Evolutionary conservation across 1,139 yeast species (phyloP).

Genomic region (Suhomyces yuchorum): DNA sequence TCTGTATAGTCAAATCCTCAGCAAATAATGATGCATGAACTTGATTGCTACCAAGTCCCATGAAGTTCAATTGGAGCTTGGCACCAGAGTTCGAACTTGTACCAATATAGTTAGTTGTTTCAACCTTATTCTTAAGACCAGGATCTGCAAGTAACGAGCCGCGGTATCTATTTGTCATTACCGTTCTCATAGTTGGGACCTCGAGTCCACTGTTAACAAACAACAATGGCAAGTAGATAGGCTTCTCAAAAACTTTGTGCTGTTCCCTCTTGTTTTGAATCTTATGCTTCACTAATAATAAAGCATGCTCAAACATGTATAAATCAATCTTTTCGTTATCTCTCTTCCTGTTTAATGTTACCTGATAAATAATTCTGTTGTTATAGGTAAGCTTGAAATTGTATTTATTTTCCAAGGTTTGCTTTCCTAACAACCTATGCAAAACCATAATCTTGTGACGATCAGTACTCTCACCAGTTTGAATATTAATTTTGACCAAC

Average conservation of each 20-base stretch:
- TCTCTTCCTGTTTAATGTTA: constrained; percentile 64
- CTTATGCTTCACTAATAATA: constrained; percentile 83
- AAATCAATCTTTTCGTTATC: constrained; percentile 81
- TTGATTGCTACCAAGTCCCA: constrained; percentile 48
- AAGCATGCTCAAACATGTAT: constrained; percentile 84
- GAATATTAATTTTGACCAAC: constrained; percentile 78
- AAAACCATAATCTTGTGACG: constrained; percentile 86
- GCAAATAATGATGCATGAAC: constrained; percentile 50
- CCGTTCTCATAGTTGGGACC: constrained; percentile 61
- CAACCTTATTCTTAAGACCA: constrained; percentile 33
- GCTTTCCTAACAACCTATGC: constrained; percentile 79
- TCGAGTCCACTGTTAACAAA: constrained; percentile 79
- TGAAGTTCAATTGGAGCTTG: constrained; percentile 49
- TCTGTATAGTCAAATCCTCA: constrained; percentile 63
- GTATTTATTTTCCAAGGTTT: constrained; percentile 62
- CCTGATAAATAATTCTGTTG: constrained; percentile 79
- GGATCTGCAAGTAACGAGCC: constrained; percentile 46
- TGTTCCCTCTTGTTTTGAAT: constrained; percentile 88
- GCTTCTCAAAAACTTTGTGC: constrained; percentile 87
- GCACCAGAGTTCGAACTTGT: constrained; percentile 28
- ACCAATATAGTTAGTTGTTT: constrained; percentile 29
- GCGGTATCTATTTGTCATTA: constrained; percentile 37
- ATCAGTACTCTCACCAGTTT: constrained; percentile 94
- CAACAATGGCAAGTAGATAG: constrained; percentile 84
- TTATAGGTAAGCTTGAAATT: constrained; percentile 78